Evolutionary conservation across 768 basidiomycete genomes (phyloP), one percentile per base, ranked within the genome.

Genomic region (Mycena kentingensis): DNA sequence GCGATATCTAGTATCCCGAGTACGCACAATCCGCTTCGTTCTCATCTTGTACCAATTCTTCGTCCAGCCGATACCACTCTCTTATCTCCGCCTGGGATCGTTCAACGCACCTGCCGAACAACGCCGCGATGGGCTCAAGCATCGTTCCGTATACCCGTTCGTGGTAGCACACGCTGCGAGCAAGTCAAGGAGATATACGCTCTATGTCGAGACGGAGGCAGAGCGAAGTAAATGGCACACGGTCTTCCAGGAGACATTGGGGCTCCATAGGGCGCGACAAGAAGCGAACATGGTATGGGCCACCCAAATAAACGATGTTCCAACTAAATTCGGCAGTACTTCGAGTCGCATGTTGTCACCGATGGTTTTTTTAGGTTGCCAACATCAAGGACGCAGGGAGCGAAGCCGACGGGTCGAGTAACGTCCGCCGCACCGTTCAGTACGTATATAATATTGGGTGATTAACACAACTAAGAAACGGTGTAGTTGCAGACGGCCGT

Each of bases 21-120:
- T 93, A 67, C 49, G 84, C 66, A 24, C 26, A 43, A 31, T 16
- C 18, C 24, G 24, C 24, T 35, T 5, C 18, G 13, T 41, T 39
- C 18, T 55, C 4, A 44, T 10, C 45, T 36, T 52, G n/a, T 42
- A 55, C 49, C 16, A 31, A 29, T 29, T 27, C 3, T 5, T n/a
- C 22, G 37, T 43, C 5, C 56, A 93, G 91, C 91, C 91, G 25
- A 80, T 93, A 49, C 87, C 90, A 3, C 70, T 93, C 2, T 85
- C 87, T 31, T 92, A 85, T 57, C 78, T 93, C n/a, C 82, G 81
- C 16, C 74, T 92, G 7, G 89, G 79, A 25, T 70, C 77, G 15
- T 93, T 93, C 63, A 73, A 77, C 18, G 74, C 65, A 1, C 72
- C 79, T 5, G 71, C 82, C 4, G 91, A 90, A 58, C 73, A 68